phyloP scores from a whole-genome alignment of 179 eudicot genomes.

The Pouteria campechiana region DNA sequence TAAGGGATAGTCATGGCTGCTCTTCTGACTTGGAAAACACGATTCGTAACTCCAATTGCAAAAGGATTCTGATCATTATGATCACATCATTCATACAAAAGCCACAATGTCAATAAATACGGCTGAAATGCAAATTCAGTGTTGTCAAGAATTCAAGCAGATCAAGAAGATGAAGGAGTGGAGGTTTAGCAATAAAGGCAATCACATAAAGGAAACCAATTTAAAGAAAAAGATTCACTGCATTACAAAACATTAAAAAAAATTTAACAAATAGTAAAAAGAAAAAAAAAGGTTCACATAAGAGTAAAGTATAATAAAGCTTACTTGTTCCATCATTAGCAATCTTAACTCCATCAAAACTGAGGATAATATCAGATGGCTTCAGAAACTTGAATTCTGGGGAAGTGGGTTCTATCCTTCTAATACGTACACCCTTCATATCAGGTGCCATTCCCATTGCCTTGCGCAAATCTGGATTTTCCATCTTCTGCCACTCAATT shows the following conservation, averaged over 20 bases:
- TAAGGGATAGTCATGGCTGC: too few species aligned
- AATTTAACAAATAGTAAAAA: not conserved
- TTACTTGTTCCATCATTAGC: slow-evolving; percentile 98
- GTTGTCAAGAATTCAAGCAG: not conserved
- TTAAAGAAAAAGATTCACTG: too few species aligned
- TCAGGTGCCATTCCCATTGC: slow-evolving; percentile 79
- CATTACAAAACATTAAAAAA: too few species aligned
- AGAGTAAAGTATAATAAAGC: not conserved
- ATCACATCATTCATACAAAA: too few species aligned
- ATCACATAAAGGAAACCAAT: too few species aligned
- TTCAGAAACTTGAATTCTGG: slow-evolving; percentile 66
- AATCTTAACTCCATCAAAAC: slow-evolving; percentile 85
- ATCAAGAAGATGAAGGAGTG: not conserved
- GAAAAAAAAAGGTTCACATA: not conserved
- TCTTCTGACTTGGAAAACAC: too few species aligned
- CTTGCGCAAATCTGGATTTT: slow-evolving; percentile 75
- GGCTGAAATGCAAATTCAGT: slow-evolving; percentile 1
- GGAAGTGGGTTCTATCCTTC: slow-evolving; percentile 88
- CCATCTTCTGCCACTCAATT: slow-evolving; percentile 99
- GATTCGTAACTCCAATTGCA: too few species aligned
- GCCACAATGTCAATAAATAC: too few species aligned
- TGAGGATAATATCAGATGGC: slow-evolving; percentile 85
- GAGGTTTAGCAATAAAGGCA: not conserved
- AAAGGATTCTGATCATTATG: too few species aligned
- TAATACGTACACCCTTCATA: slow-evolving; percentile 89